Evolutionary conservation across 2,329 filamentous ascomycete species (phyloP), one percentile per base, ranked within the genome.

Genomic region (Helminthosporium solani): DNA sequence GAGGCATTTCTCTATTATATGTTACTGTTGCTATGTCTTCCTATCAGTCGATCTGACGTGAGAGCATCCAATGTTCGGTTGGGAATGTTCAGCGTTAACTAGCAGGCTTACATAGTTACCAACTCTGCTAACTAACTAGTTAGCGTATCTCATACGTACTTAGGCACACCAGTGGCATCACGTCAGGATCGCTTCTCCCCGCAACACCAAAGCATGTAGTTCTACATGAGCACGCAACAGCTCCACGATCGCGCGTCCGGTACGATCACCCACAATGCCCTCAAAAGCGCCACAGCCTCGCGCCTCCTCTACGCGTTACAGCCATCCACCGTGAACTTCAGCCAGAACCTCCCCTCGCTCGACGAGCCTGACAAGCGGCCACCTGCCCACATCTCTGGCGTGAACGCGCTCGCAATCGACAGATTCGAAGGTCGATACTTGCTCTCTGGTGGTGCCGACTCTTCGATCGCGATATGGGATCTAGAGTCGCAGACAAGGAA

Each of bases 391-490:
- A 79, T 82, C 43, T 81, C 88, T 3, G 90, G 90, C 12, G 87
- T 91, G 30, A 94, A 86, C 62, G 83, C 86, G 31, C 74, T 96
- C 33, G 84, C 87, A 0, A 79, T 96, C 31, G 91, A 96, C 61
- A 82, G 84, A 40, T 90, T 94, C 61, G 88, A 94, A 52, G 89
- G 88, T 2, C 78, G 84, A 63, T 84, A 88, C 55, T 78, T 96
- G 52, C 71, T 96, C 2, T 95, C 91, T 0, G 92, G 89, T 3
- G 90, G 91, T 23, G 86, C 88, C 3, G 90, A 96, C 64, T 88
- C 87, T 8, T 87, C 87, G 1, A 83, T 96, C 61, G 87, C 85
- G 56, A 73, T 96, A 36, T 96, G 91, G 91, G 86, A 96, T 70
- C 79, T 96, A 6, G 87, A 95, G 11, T 50, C 52, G 35, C 40